phyloP scores from a whole-genome alignment of 2,329 filamentous ascomycete genomes.

The Cordyceps pruinosa region DNA sequence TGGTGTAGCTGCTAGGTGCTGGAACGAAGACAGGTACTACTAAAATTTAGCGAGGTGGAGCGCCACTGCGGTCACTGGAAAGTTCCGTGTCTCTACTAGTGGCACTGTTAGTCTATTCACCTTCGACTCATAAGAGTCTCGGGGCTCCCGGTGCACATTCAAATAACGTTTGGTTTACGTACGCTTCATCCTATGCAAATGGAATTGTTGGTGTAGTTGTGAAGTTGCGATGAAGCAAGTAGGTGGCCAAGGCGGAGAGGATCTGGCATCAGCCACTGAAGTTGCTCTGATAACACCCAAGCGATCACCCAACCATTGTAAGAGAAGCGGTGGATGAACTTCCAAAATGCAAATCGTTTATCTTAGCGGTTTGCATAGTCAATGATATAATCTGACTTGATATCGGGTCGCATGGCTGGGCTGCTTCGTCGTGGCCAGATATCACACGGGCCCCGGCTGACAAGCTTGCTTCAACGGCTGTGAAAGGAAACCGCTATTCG shows the following conservation, averaged over 20 bases:
- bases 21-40: not conserved
- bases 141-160: no score
- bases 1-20: not conserved
- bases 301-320: no score
- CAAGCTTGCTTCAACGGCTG: no score
- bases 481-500: no score
- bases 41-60: constrained; percentile 9
- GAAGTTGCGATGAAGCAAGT: not conserved
- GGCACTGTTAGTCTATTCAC: not conserved
- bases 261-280: not conserved
- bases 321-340: not conserved
- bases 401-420: no score
- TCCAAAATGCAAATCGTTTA: no score
- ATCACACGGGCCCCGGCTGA: no score
- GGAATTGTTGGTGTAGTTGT: not conserved
- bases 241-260: not conserved
- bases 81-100: not conserved
- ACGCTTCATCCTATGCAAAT: not conserved
- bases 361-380: no score
- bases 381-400: no score
- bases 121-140: not conserved
- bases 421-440: no score
- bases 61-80: not conserved
- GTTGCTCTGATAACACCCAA: no score
- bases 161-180: not conserved